Evolutionary conservation across 805 yeast species (phyloP), one percentile per base, ranked within the genome.

Genomic region (Candida anglica): DNA sequence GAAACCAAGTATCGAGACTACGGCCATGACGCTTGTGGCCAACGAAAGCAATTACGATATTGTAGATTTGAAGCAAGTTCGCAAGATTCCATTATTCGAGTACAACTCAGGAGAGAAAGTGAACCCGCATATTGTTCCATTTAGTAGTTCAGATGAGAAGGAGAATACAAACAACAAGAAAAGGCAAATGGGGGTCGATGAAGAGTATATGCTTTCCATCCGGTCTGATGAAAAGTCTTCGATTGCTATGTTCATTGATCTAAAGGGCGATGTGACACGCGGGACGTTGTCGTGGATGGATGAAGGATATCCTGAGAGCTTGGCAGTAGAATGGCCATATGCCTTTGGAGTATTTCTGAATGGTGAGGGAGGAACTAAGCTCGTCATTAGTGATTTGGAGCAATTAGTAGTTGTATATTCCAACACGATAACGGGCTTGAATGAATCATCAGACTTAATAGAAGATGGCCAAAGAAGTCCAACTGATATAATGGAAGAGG

Each of bases 231-330:
- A 47, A 5, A 24, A 40, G 5, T 54, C 61, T 1, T 55, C 70
- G 1, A 56, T 66, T 42, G 66, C 66, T 6, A 64, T 66, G 71
- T 63, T 67, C 37, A 53, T 63, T 17, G 56, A 64, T 35, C 44
- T 58, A 0, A 29, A 40, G 11, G 72, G 71, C 1, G 69, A 66
- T 34, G 69, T 59, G 3, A 63, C 68, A 1, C 42, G 71, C 37
- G 71, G 71, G 3, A 67, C 71, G 2, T 39, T 67, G 14, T 46
- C 63, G 7, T 65, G 71, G 69, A 37, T 52, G 1, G 56, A 48
- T 11, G 32, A 40, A 4, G 69, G 70, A 3, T 62, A 60, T 30
- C 70, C 71, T 5, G 41, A 48, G 0, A 47, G 52, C 10, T 35
- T 64, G 10, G 54, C 42, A 1, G 44, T 64, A 3, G 43, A 38